Evolutionary conservation across 176 grass and related monocot species (phyloP).

Genomic region (Pontederia crassipes): DNA sequence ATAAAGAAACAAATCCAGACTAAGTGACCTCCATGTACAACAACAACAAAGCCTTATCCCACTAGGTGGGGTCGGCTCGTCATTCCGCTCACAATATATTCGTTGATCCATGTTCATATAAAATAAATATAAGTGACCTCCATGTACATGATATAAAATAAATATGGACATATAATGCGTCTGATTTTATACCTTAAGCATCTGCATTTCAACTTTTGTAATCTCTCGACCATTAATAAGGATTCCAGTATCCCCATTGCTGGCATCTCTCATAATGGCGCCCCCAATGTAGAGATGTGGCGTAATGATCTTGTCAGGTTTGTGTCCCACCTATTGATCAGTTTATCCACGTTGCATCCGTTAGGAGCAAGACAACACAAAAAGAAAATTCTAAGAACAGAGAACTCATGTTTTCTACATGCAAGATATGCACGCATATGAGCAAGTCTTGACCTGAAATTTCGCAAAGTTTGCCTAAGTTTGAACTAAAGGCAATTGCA

Average conservation of each 20-base stretch:
- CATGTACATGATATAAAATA: constrained; percentile 6
- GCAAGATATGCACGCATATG: neutral
- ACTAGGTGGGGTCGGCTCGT: too few species aligned
- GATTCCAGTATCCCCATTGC: constrained; percentile 83
- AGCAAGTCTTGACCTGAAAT: too few species aligned
- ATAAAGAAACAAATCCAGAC: constrained; percentile 8
- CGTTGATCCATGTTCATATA: too few species aligned
- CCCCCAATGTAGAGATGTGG: constrained; percentile 76
- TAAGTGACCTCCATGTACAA: neutral
- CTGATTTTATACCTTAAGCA: constrained; percentile 60
- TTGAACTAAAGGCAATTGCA: too few species aligned
- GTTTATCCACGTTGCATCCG: neutral
- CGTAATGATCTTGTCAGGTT: constrained; percentile 80
- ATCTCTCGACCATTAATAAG: constrained; percentile 92
- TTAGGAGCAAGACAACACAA: neutral
- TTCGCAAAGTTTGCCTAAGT: too few species aligned
- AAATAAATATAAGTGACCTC: too few species aligned
- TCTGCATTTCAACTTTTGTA: constrained; percentile 81
- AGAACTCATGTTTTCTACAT: neutral
- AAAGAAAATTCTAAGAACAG: neutral
- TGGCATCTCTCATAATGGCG: constrained; percentile 43
- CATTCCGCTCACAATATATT: too few species aligned
- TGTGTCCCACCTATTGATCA: constrained; percentile 65
- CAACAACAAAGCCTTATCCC: too few species aligned
- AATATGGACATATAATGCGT: neutral